Percentiles rank a stretch among this genome's conserved stretches.
phyloP scores from a whole-genome alignment of 805 yeast species.

The Candida alai region DNA sequence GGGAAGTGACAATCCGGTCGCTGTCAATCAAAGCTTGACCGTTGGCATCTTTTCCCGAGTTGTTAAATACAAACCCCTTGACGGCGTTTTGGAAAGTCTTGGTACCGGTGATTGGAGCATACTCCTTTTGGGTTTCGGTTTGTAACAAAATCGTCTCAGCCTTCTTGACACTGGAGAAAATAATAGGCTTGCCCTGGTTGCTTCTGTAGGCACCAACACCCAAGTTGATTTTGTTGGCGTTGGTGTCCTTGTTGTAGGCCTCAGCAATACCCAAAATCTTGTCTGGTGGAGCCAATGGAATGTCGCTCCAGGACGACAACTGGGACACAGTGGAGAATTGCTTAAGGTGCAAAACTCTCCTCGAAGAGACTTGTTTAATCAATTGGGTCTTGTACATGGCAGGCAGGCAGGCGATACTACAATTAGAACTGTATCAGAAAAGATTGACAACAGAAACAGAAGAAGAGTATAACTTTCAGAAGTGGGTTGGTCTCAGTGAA shows the following conservation, averaged over 20 bases:
- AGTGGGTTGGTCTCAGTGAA: too few relatives aligned
- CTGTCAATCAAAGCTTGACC: conserved; percentile 55
- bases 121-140: conserved; percentile 68
- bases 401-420: too few relatives aligned
- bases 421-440: too few relatives aligned
- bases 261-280: conserved; percentile 79
- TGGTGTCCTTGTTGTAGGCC: conserved; percentile 63
- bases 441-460: too few relatives aligned
- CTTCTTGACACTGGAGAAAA: conserved; percentile 68
- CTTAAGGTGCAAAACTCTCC: conserved; percentile 4
- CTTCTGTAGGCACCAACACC: conserved; percentile 96
- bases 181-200: conserved; percentile 81
- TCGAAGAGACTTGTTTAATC: conserved; percentile 4
- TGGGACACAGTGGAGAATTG: conserved; percentile 6
- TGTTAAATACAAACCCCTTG: conserved; percentile 66
- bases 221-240: conserved; percentile 55
- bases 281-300: conserved; percentile 70
- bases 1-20: conserved; percentile 73
- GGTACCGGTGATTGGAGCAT: conserved; percentile 82
- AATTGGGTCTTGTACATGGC: conserved; percentile 10
- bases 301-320: conserved; percentile 25
- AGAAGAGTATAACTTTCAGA: too few relatives aligned
- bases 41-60: conserved; percentile 45
- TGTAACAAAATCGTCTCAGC: conserved; percentile 55
- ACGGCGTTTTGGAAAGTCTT: conserved; percentile 64